Evolutionary conservation across 1,284 basidiomycete species (phyloP), one percentile per base, ranked within the genome.

Genomic region (Ustilago loliicola): DNA sequence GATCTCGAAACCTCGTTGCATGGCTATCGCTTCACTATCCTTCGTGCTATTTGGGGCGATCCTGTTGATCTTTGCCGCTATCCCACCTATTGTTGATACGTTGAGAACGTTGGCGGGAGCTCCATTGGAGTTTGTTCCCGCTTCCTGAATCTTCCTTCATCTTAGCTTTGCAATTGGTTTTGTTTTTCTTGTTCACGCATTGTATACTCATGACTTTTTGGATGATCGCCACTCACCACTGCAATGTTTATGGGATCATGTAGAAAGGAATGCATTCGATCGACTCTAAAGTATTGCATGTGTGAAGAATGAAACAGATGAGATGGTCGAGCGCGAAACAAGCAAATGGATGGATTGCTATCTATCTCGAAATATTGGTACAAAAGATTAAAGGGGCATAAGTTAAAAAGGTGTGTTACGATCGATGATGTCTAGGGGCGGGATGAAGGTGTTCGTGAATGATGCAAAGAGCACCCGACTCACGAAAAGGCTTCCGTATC

Each of bases 31-130:
- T 0, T 54, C 47, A 2, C 55, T 83, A 5, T 45, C 52, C 17
- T 83, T 83, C 55, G 79, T 83, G 27, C 58, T 83, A 3, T 83
- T 83, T 23, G 82, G 82, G 11, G 69, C 77, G 5, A 76, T 83
- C 13, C 34, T 83, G 54, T 70, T 83, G 32, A 64, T 83, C 52
- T 61, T 65, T 25, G 77, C 76, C 0, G 82, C 81, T 17, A 77
- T 83, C 29, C 82, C 81, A 8, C 73, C 64, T 4, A 45, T 83
- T 19, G 82, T 83, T 2, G 55, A 68, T 1, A 50, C 68, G 32
- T 30, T 82, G 1, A 50, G 66, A 5, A 23, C 19, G 23, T 50
- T 82, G 3, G 76, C 68, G 0, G 45, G 42, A 7, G 74, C 74
- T 1, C 53, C 63, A 11, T 1, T 55, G 27, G 29, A 36, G 30